Conservation (phyloP, 495 filamentous ascomycete species). For the Tuber magnatum region DNA sequence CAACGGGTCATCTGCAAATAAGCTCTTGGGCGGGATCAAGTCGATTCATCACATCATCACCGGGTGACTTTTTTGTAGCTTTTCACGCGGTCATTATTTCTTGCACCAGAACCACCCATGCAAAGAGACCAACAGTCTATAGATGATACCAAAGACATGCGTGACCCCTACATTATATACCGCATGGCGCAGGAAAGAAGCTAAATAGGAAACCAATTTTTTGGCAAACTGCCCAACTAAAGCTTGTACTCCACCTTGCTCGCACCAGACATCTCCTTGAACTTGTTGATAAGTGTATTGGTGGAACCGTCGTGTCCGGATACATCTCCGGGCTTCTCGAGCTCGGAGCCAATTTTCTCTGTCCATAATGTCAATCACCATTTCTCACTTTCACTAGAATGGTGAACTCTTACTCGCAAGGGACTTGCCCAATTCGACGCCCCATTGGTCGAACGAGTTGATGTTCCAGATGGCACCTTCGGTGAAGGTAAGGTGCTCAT, state of each 20-base stretch:
- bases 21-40: not conserved
- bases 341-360: slow-evolving; percentile 47
- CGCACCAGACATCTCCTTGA: slow-evolving; percentile 52
- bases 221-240: not conserved
- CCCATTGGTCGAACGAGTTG: slow-evolving; percentile 99
- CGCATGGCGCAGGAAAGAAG: not conserved
- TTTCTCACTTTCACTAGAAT: not conserved
- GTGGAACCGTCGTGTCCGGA: slow-evolving; percentile 76
- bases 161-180: not conserved
- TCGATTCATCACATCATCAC: not conserved
- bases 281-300: slow-evolving; percentile 76
- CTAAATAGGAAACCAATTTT: not conserved
- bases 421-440: slow-evolving; percentile 94
- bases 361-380: not conserved
- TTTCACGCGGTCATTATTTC: not conserved
- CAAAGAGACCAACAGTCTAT: not conserved
- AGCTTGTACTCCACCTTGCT: not conserved
- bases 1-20: not conserved
- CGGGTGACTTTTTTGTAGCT: not conserved
- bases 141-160: not conserved
- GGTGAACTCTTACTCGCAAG: slow-evolving; percentile 55
- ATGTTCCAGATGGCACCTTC: slow-evolving; percentile 98
- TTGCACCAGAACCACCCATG: not conserved
- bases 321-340: slow-evolving; percentile 62
- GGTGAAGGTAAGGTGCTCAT: slow-evolving; percentile 96